A percentile compares a stretch with the other conserved stretches of the same genome.
phyloP scores from a whole-genome alignment of 805 yeast species.

The Candida cerambycidarum region DNA sequence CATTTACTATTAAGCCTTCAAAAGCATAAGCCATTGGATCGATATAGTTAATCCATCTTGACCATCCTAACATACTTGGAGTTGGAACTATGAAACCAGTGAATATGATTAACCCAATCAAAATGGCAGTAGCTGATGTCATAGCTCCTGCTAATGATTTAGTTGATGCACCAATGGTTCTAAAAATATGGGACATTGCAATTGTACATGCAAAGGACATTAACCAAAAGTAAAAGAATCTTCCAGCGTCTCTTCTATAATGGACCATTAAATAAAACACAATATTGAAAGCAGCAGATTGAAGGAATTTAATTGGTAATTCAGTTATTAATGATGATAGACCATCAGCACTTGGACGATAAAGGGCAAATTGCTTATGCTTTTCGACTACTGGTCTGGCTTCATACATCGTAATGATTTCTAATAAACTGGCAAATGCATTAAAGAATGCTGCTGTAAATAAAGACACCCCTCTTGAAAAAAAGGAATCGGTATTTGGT shows the following conservation, averaged over 20 bases:
- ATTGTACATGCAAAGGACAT: conserved; percentile 30
- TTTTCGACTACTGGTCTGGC: conserved; percentile 66
- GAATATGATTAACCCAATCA: conserved; percentile 55
- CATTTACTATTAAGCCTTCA: conserved; percentile 65
- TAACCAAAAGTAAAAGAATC: conserved; percentile 39
- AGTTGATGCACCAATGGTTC: conserved; percentile 44
- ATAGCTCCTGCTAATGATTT: conserved; percentile 41
- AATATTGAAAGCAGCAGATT: conserved; percentile 31
- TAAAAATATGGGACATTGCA: conserved; percentile 42
- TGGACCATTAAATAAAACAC: conserved; percentile 50
- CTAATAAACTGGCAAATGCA: conserved; percentile 60
- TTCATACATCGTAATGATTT: conserved; percentile 56
- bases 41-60: conserved; percentile 48
- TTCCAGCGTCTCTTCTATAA: conserved; percentile 36
- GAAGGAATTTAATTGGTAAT: conserved; percentile 55
- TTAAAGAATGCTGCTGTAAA: conserved; percentile 61
- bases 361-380: conserved; percentile 70
- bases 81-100: conserved; percentile 47
- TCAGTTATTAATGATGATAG: conserved; percentile 60
- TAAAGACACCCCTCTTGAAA: conserved; percentile 61
- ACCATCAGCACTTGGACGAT: conserved; percentile 74
- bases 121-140: conserved; percentile 46
- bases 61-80: conserved; percentile 62
- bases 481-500: conserved; percentile 52
- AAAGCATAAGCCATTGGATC: conserved; percentile 43